Evolutionary conservation across 2,329 filamentous ascomycete genomes (phyloP).

Genomic region (Talaromyces atroroseus): DNA sequence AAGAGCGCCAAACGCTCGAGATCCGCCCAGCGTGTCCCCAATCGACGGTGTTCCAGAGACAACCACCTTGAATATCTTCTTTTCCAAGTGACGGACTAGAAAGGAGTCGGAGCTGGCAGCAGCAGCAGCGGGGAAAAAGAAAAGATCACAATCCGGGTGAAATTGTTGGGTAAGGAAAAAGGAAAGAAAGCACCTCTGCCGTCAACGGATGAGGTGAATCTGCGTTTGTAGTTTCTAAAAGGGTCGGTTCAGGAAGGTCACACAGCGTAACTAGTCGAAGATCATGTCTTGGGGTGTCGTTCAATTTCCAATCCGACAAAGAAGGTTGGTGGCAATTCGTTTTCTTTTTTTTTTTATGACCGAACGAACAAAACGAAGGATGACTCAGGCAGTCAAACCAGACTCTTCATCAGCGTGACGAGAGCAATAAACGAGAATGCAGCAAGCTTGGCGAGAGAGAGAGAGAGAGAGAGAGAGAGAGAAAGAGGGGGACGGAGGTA

Average conservation of each 20-base stretch:
- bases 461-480: not conserved
- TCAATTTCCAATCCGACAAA: not conserved
- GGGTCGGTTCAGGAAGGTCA: not conserved
- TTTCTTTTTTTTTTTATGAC: not conserved
- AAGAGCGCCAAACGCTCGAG: constrained; percentile 19
- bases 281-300: constrained; percentile 1
- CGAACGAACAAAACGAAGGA: not conserved
- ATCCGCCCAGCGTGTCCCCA: constrained; percentile 4
- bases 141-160: not conserved
- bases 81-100: not conserved
- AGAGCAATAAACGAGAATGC: not conserved
- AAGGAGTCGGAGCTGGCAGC: not conserved
- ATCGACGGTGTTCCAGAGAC: constrained; percentile 1
- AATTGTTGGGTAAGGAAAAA: not conserved
- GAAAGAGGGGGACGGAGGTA: not conserved
- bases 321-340: not conserved
- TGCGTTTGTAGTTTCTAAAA: not conserved
- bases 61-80: not conserved
- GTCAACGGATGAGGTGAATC: not conserved
- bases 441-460: not conserved
- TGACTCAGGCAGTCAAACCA: not conserved
- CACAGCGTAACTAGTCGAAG: not conserved
- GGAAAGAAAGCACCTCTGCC: not conserved
- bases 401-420: not conserved
- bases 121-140: not conserved